phyloP scores from a whole-genome alignment of 495 filamentous ascomycete genomes.

The Xylaria grammica region DNA sequence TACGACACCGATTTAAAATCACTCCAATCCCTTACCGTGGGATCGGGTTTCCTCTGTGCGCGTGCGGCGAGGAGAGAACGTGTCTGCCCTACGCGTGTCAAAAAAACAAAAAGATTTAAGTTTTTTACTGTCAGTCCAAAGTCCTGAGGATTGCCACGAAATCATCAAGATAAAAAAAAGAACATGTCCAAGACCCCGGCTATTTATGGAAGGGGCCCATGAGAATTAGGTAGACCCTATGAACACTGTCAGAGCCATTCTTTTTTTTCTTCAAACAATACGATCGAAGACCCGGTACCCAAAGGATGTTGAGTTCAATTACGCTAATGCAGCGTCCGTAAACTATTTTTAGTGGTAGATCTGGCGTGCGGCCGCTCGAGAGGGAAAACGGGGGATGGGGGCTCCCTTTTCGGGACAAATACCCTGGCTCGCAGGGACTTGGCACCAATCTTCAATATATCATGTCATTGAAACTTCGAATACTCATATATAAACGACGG shows the following conservation, averaged over 20 bases:
- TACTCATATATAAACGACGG: too few relatives aligned
- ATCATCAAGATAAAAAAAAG: too few relatives aligned
- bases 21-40: neutral
- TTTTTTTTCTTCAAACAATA: too few relatives aligned
- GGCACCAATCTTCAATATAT: too few relatives aligned
- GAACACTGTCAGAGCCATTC: neutral
- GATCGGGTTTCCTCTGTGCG: neutral
- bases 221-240: too few relatives aligned
- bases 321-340: constrained; percentile 2
- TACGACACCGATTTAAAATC: neutral
- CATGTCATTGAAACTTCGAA: too few relatives aligned
- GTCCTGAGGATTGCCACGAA: neutral
- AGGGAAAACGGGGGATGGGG: too few relatives aligned
- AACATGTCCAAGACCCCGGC: neutral
- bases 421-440: too few relatives aligned
- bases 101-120: too few relatives aligned
- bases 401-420: too few relatives aligned
- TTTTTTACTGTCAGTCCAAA: neutral
- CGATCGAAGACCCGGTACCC: too few relatives aligned
- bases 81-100: neutral
- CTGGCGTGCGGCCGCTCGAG: too few relatives aligned
- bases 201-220: constrained; percentile 5
- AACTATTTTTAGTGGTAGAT: neutral
- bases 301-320: neutral
- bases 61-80: neutral